These are phyloP conservation scores for Aureobasidium sp. DNA, from an alignment of 2,329 filamentous ascomycete genomes.

Conservation along the genomic window DNA sequence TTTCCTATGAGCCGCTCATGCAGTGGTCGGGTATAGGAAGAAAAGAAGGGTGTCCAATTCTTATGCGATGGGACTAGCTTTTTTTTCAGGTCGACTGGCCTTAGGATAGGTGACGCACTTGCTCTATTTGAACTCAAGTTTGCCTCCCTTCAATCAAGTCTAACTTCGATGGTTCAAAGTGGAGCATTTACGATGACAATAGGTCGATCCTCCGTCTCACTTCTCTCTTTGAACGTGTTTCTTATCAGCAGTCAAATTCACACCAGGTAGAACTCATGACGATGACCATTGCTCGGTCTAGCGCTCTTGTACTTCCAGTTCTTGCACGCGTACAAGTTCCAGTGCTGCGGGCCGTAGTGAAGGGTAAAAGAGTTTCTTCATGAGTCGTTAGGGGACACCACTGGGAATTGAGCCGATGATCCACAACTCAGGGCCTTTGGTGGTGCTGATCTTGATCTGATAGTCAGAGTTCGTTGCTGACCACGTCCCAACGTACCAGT, in stretches of 20 bases:
- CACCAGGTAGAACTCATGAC: constrained; percentile 3
- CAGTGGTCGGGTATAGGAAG: no score
- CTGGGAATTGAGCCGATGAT: neutral
- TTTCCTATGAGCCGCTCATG: no score
- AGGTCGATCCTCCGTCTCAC: no score
- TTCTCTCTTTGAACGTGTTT: no score
- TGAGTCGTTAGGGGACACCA: neutral
- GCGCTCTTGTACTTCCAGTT: neutral
- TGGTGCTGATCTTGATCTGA: constrained; percentile 4
- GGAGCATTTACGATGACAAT: no score
- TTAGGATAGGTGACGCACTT: no score
- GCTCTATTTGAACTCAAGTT: no score
- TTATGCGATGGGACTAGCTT: no score
- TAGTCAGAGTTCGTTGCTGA: neutral
- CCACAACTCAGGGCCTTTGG: neutral
- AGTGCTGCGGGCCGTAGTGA: neutral
- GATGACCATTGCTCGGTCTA: neutral
- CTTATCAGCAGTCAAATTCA: neutral
- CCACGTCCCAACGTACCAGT: neutral
- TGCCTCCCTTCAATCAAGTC: no score
- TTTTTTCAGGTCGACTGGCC: no score
- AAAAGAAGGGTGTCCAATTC: no score
- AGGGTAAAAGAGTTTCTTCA: constrained; percentile 5
- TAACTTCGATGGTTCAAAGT: no score
- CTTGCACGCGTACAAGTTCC: constrained; percentile 2